A percentile compares a stretch with the other conserved stretches of the same genome.
Conservation (phyloP, 768 basidiomycete genomes). For the Boletus vermiculosoides region DNA sequence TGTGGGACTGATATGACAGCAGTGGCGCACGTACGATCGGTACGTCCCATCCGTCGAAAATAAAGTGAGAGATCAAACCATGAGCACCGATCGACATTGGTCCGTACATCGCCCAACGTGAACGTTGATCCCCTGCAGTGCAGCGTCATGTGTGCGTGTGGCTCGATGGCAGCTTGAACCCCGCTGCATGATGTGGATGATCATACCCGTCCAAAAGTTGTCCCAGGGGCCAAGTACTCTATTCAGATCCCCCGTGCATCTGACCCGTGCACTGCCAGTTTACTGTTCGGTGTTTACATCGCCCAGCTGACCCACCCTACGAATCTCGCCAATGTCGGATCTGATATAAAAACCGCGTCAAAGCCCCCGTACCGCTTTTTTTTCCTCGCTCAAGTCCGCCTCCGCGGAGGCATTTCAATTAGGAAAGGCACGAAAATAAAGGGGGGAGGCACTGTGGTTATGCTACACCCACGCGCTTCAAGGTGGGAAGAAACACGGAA, state of each 20-base stretch:
- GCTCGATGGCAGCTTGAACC: not conserved
- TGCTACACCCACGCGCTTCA: not conserved
- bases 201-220: not conserved
- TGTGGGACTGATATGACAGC: not conserved
- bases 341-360: not conserved
- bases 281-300: not conserved
- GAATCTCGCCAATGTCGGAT: conserved; percentile 11
- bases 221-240: not conserved
- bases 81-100: not conserved
- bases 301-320: not conserved
- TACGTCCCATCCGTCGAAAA: not conserved
- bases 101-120: not conserved
- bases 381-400: not conserved
- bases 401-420: conserved; percentile 8
- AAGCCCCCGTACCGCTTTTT: not conserved
- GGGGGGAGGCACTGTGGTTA: conserved; percentile 11
- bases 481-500: conserved; percentile 14
- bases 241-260: not conserved
- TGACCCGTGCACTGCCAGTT: not conserved
- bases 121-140: not conserved
- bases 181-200: not conserved
- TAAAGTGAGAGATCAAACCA: not conserved
- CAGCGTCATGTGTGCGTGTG: not conserved
- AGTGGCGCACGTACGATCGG: not conserved
- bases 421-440: not conserved